Base-by-base conservation (phyloP, 352 stramenopile genomes). In the Pythium dissimile region DNA sequence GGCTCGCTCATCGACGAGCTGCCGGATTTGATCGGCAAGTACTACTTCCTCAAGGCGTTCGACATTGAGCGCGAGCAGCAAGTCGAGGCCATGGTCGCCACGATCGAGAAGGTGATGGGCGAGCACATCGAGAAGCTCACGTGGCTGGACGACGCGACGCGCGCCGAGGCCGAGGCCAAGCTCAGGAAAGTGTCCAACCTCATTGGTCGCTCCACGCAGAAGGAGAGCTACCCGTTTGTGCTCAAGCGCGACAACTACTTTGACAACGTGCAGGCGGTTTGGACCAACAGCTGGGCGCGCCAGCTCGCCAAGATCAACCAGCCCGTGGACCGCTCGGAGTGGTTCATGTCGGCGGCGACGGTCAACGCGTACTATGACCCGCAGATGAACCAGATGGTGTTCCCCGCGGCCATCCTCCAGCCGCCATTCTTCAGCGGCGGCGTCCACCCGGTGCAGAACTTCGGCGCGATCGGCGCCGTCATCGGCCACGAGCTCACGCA, bases 401-500 rank as follows among this genome's bases (percentile, higher is more conserved):
- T 98, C 67, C 91, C 93, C 11, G 91, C 91, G 6, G 92, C 87
- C 9, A 96, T 98, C 46, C 69, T 98, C 16, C 92, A 98, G 66
- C 73, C 76, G 35, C 92, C 91, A 13, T 96, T 98, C 54, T 98
- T 95, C 64, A 76, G 96, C 37, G 71, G 64, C 32, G 70, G 76
- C 28, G 73, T 65, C 15, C 73, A 93, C 54, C 72, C 86, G 47
- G 84, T 88, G 13, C 80, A 93, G 23, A 96, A 97, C 51, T 98
- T 94, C 61, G 92, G 90, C 9, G 72, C 80, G 0, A 95, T 98
- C 55, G 89, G 90, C 18, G 84, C 88, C 23, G 81, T 98, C 30
- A 87, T 96, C 9, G 93, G 89, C 0, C 93, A 98, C 63, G 93
- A 98, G 69, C 96, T 98, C 66, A 96, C 87, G 13, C 93, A 98